phyloP scores from a whole-genome alignment of 768 basidiomycete species.

The Pleurotus citrinopileatus region DNA sequence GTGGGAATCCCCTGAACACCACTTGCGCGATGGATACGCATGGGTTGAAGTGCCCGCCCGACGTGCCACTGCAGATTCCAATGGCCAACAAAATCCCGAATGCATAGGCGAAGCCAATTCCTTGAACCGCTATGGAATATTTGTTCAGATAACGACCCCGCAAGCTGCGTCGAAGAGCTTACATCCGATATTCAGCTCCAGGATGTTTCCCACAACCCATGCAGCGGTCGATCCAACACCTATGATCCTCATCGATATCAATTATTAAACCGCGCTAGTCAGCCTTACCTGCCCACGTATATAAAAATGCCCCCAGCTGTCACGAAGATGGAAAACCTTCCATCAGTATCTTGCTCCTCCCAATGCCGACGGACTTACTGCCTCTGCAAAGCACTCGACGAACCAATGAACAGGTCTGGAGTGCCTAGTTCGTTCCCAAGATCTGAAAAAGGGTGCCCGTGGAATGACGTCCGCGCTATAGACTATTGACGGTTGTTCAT shows the following conservation, averaged over 20 bases:
- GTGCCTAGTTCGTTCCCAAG: conserved; percentile 51
- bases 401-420: conserved; percentile 44
- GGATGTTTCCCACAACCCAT: conserved; percentile 45
- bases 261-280: not conserved
- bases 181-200: conserved; percentile 48
- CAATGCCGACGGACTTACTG: conserved; percentile 32
- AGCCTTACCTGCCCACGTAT: conserved; percentile 49
- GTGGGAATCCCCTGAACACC: conserved; percentile 54
- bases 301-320: conserved; percentile 62
- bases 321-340: not conserved
- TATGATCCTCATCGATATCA: conserved; percentile 15
- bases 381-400: conserved; percentile 60
- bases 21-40: conserved; percentile 52
- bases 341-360: not conserved
- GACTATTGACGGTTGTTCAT: conserved; percentile 19
- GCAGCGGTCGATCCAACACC: conserved; percentile 56
- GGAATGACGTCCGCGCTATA: conserved; percentile 40
- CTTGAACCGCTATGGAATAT: conserved; percentile 41
- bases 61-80: conserved; percentile 46
- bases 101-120: conserved; percentile 57
- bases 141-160: too few relatives aligned
- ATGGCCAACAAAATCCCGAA: conserved; percentile 61
- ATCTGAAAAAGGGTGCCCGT: conserved; percentile 34
- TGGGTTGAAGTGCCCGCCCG: conserved; percentile 68
- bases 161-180: conserved; percentile 21